These are phyloP conservation scores for Cochlearia excelsa DNA, from an alignment of 345 rosid genomes.

Conservation along the genomic window DNA sequence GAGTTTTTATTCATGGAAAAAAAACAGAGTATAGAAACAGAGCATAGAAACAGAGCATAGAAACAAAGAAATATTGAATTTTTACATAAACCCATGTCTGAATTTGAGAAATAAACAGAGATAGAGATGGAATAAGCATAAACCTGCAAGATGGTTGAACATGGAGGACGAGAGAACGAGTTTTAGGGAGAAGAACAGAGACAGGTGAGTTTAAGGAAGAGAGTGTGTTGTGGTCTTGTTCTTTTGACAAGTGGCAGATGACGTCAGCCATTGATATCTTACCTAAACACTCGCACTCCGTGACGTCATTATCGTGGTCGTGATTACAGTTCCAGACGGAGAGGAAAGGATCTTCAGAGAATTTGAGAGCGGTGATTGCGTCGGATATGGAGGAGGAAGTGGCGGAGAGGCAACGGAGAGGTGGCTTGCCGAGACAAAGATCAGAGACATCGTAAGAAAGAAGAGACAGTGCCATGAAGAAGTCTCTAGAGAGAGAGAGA, in stretches of 20 bases:
- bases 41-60: conserved; percentile 21
- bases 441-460: conserved; percentile 64
- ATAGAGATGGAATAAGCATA: background rate
- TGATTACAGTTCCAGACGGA: conserved; percentile 73
- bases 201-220: conserved; percentile 55
- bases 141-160: conserved; percentile 81
- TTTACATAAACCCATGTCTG: background rate
- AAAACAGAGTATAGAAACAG: too few species aligned
- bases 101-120: background rate
- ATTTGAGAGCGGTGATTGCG: conserved; percentile 56
- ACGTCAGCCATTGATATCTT: conserved; percentile 67
- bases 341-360: conserved; percentile 51
- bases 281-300: conserved; percentile 55
- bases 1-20: too few species aligned
- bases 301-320: conserved; percentile 25
- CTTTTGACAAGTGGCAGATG: conserved; percentile 49
- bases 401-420: conserved; percentile 59
- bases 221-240: conserved; percentile 47
- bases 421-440: conserved; percentile 93
- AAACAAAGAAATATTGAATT: background rate
- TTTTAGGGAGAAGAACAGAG: conserved; percentile 56
- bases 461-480: conserved; percentile 71
- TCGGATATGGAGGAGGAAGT: conserved; percentile 59
- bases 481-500: too few species aligned
- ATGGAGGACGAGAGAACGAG: conserved; percentile 46